These are phyloP conservation scores for Fragilaria crotonensis DNA, from an alignment of 108 stramenopile genomes.

Conservation along the genomic window DNA sequence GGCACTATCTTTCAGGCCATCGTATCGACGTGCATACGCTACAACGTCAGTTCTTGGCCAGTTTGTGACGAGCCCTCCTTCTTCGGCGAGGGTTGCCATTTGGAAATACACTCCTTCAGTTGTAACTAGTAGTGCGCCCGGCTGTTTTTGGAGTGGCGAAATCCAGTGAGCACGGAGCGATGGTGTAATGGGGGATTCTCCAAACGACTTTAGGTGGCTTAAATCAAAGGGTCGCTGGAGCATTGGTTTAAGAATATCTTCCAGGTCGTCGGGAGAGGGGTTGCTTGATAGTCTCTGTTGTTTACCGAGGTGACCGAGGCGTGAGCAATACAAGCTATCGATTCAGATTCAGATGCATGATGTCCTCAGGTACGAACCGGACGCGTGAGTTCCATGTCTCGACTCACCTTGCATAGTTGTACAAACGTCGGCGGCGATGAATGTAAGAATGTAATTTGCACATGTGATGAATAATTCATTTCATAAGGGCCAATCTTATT, in stretches of 20 bases:
- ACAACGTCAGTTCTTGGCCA: conserved; percentile 53
- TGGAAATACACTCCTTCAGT: conserved; percentile 71
- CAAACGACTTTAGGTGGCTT: conserved; percentile 47
- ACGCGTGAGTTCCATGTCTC: too few relatives aligned
- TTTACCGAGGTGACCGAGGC: too few relatives aligned
- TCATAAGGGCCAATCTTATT: conserved; percentile 55
- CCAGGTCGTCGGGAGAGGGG: conserved; percentile 13
- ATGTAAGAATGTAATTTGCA: conserved; percentile 66
- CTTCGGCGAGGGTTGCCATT: background rate
- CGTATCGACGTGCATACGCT: conserved; percentile 63
- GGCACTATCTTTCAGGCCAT: conserved; percentile 69
- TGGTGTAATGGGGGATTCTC: conserved; percentile 47
- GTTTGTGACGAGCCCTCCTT: conserved; percentile 14
- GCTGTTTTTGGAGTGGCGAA: conserved; percentile 46
- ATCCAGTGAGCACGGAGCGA: conserved; percentile 35
- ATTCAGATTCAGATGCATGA: conserved; percentile 15
- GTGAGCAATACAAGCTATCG: conserved; percentile 15
- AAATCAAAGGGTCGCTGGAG: conserved; percentile 56
- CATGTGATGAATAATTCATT: conserved; percentile 29
- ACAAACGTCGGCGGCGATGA: conserved; percentile 50
- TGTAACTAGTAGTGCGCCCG: conserved; percentile 56
- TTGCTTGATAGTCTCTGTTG: conserved; percentile 14
- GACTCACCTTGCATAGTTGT: conserved; percentile 36
- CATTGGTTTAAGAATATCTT: conserved; percentile 54
- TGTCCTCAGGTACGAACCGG: too few relatives aligned